Conservation (phyloP, 306 rosid species). For the Quercus variabilis region DNA sequence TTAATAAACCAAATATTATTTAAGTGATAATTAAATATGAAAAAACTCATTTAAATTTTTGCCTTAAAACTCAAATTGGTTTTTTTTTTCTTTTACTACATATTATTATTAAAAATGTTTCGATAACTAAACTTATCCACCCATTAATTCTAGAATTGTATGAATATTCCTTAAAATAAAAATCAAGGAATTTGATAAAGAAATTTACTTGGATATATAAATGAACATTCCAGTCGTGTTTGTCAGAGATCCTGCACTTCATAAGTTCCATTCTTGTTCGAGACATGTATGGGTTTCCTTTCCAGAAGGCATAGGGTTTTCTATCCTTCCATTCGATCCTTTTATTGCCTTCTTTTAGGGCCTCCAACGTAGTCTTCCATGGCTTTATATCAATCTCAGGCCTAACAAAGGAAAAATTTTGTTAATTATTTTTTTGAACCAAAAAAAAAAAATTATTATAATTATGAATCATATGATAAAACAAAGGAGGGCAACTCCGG, state of each 20-base stretch:
- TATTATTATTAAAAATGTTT: no score
- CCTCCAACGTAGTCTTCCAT: slow-evolving; percentile 28
- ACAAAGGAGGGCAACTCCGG: no score
- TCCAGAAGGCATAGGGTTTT: slow-evolving; percentile 50
- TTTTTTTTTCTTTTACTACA: no score
- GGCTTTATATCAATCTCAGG: slow-evolving; percentile 40
- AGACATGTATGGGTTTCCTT: slow-evolving; percentile 35
- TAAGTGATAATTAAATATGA: no score
- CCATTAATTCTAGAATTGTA: no score
- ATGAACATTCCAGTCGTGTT: slow-evolving; percentile 39
- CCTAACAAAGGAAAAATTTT: slow-evolving; percentile 9
- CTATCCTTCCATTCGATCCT: slow-evolving; percentile 40
- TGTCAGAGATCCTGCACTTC: slow-evolving; percentile 31
- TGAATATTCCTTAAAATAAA: not conserved
- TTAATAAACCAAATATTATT: no score
- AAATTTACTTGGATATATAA: slow-evolving; percentile 32
- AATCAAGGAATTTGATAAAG: not conserved
- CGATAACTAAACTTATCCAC: no score
- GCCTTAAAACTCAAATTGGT: no score
- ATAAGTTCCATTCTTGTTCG: slow-evolving; percentile 13
- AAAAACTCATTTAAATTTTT: no score
- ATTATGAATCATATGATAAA: not conserved
- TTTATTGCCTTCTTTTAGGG: slow-evolving; percentile 32
- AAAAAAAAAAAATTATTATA: not conserved
- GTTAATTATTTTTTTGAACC: no score